These are phyloP conservation scores for Auriscalpium orientale DNA, from an alignment of 768 basidiomycete species.

Conservation along the genomic window DNA sequence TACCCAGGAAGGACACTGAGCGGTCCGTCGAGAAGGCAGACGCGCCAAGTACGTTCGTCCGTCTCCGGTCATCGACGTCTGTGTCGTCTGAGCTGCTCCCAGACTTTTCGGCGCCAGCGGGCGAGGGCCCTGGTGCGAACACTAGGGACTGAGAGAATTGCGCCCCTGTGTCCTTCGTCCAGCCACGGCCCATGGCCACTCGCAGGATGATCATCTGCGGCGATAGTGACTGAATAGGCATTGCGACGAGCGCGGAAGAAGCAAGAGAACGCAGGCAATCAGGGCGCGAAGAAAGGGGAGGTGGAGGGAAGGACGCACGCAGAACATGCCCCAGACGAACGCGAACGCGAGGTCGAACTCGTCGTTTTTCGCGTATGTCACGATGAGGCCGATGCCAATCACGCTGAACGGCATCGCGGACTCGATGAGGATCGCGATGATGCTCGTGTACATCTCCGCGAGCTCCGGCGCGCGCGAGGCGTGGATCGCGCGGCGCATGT, in stretches of 20 bases:
- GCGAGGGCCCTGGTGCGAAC: not conserved
- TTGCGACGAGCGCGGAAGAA: not conserved
- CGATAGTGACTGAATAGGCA: slow-evolving; percentile 23
- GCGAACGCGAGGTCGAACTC: slow-evolving; percentile 29
- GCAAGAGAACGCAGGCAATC: not conserved
- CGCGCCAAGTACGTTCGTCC: not conserved
- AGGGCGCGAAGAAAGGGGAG: not conserved
- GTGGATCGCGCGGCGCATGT: slow-evolving; percentile 22
- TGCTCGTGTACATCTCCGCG: slow-evolving; percentile 30
- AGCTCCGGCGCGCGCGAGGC: slow-evolving; percentile 24
- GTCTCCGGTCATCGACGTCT: not conserved
- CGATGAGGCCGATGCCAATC: slow-evolving; percentile 31
- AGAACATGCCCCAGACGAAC: slow-evolving; percentile 35
- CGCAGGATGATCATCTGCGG: slow-evolving; percentile 28
- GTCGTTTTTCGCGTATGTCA: slow-evolving; percentile 30
- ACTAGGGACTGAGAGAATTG: not conserved
- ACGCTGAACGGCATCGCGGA: slow-evolving; percentile 33
- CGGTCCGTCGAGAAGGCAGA: not conserved
- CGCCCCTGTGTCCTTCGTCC: slow-evolving; percentile 21
- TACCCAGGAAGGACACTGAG: too few species aligned
- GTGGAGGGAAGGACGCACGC: slow-evolving; percentile 22
- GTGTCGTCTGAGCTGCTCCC: not conserved
- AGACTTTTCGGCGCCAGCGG: not conserved
- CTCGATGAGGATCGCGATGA: slow-evolving; percentile 32
- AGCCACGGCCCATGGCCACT: slow-evolving; percentile 25